These are phyloP conservation scores for Pseudofabraea citricarpa DNA, from an alignment of 2,329 filamentous ascomycete species.

Conservation along the genomic window DNA sequence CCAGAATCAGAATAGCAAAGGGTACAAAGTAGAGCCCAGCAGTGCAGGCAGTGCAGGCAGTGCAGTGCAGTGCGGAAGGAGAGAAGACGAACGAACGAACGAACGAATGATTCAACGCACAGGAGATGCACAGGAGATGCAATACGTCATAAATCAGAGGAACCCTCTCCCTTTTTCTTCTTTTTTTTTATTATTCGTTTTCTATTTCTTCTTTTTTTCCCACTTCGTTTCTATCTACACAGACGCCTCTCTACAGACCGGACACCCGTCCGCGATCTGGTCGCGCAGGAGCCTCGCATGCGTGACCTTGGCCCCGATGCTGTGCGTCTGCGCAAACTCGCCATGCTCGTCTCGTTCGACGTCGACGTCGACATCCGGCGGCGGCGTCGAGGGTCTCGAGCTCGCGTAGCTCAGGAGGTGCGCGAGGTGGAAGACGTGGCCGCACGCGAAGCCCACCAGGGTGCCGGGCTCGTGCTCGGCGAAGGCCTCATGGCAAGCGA, in stretches of 20 bases:
- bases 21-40: too few relatives aligned
- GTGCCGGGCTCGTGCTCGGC: slow-evolving; percentile 63
- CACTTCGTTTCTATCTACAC: neutral
- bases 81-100: too few relatives aligned
- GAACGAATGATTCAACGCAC: neutral
- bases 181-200: too few relatives aligned
- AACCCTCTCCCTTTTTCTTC: too few relatives aligned
- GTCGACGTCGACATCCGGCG: too few relatives aligned
- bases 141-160: neutral
- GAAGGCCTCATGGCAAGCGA: slow-evolving; percentile 51
- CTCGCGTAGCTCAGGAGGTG: slow-evolving; percentile 54
- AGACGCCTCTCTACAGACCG: slow-evolving; percentile 39
- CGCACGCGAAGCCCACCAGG: slow-evolving; percentile 75
- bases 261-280: slow-evolving; percentile 61
- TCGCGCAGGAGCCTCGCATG: slow-evolving; percentile 75
- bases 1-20: too few relatives aligned
- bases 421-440: slow-evolving; percentile 73
- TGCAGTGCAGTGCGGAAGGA: too few relatives aligned
- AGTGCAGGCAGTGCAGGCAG: too few relatives aligned
- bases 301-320: slow-evolving; percentile 82
- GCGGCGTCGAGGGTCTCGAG: slow-evolving; percentile 33
- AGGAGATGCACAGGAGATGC: neutral
- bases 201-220: too few relatives aligned
- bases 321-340: slow-evolving; percentile 45
- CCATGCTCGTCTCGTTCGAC: slow-evolving; percentile 41